Evolutionary conservation across 75 land plant species (phyloP).

Genomic region (Sequoiadendron giganteum): DNA sequence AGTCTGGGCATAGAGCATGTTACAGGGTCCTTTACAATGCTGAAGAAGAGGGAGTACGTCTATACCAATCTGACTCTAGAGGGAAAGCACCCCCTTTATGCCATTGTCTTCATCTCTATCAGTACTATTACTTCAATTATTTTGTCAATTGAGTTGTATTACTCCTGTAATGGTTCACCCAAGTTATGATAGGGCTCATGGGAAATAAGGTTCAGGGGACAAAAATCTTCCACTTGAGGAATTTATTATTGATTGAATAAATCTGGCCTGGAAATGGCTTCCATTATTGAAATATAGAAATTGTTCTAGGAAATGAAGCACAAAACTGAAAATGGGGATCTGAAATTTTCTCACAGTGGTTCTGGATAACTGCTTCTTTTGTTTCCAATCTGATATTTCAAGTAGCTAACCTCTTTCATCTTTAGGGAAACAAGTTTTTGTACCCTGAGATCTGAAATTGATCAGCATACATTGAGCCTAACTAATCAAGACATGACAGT

Average conservation of each 20-base stretch:
- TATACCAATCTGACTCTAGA: constrained; percentile 80
- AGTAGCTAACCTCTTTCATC: neutral
- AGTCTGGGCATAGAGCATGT: constrained; percentile 76
- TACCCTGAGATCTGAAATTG: too few relatives aligned
- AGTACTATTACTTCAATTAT: constrained; percentile 73
- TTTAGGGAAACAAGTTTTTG: too few relatives aligned
- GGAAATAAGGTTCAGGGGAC: neutral
- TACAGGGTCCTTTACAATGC: constrained; percentile 50
- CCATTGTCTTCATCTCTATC: constrained; percentile 88
- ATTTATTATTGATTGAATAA: too few relatives aligned
- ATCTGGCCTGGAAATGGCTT: neutral
- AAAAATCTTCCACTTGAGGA: neutral
- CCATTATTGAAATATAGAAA: neutral
- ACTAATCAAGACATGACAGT: too few relatives aligned
- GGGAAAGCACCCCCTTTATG: constrained; percentile 87
- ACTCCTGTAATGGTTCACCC: neutral
- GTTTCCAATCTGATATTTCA: neutral
- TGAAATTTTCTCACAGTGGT: neutral
- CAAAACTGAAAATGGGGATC: neutral
- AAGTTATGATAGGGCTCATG: neutral
- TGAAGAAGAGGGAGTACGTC: constrained; percentile 66
- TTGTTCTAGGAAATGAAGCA: neutral
- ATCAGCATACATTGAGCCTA: too few relatives aligned
- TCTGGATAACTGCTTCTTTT: neutral
- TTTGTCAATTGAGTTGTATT: constrained; percentile 54